Conservation (phyloP, 495 filamentous ascomycete genomes). For the Lasiosphaeria miniovina region DNA sequence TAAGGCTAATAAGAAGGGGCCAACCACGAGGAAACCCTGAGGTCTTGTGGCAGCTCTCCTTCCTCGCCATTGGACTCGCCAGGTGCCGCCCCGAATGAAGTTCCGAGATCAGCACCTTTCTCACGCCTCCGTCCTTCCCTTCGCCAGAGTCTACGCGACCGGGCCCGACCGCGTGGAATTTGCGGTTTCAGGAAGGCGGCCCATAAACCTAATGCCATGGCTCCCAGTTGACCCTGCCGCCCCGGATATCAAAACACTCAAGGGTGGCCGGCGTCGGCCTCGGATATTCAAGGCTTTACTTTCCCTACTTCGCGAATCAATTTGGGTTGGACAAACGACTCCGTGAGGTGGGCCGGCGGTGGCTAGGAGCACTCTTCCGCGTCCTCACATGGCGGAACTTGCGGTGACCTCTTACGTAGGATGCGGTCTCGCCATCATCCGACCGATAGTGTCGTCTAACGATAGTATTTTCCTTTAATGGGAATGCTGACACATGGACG, state of each 20-base stretch:
- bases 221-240: background rate
- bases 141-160: background rate
- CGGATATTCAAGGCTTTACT: background rate
- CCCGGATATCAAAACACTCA: background rate
- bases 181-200: background rate
- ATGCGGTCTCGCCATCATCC: background rate
- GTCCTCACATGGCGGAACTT: background rate
- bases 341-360: background rate
- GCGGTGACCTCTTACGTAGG: background rate
- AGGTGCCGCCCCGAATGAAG: background rate
- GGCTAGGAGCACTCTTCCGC: background rate
- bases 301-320: background rate
- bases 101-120: background rate
- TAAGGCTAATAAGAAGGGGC: slow-evolving; percentile 6
- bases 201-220: background rate
- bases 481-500: background rate
- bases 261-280: background rate
- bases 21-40: slow-evolving; percentile 5
- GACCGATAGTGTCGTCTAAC: background rate
- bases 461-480: background rate
- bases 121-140: background rate
- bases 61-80: background rate
- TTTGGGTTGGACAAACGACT: background rate
- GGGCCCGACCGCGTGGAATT: background rate
- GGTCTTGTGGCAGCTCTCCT: background rate